Conservation (phyloP, 805 yeast genomes). For the Gaillardinia entomophila region DNA sequence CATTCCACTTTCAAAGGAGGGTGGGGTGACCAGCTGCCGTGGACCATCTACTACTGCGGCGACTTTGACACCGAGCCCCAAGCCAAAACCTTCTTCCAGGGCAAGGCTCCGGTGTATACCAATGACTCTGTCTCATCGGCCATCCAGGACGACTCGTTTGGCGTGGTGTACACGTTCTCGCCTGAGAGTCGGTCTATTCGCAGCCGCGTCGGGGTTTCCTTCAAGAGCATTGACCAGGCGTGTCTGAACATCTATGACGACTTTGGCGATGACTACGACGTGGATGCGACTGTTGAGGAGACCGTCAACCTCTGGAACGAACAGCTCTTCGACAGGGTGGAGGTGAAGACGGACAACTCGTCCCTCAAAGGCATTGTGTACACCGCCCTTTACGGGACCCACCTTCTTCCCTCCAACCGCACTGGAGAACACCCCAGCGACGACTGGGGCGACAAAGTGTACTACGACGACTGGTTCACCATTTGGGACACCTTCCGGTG, state of each 20-base stretch:
- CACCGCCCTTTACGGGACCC: constrained; percentile 22
- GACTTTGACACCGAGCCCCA: constrained; percentile 15
- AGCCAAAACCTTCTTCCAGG: constrained; percentile 8
- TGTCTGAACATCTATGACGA: constrained; percentile 16
- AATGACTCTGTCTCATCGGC: neutral
- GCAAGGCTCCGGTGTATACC: constrained; percentile 1
- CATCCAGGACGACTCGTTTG: constrained; percentile 12
- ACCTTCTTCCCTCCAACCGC: constrained; percentile 23
- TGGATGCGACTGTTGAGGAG: constrained; percentile 9
- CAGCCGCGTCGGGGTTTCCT: constrained; percentile 23
- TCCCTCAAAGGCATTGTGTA: constrained; percentile 11
- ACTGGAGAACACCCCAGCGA: constrained; percentile 24
- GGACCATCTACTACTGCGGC: constrained; percentile 25
- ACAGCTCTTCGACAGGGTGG: constrained; percentile 19
- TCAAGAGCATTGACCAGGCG: constrained; percentile 21
- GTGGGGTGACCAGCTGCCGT: constrained; percentile 22
- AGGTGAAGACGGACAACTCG: constrained; percentile 6
- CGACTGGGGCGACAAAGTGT: constrained; percentile 13
- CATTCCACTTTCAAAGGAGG: constrained; percentile 21
- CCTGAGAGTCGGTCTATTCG: constrained; percentile 1
- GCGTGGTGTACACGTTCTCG: constrained; percentile 18
- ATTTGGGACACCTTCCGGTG: constrained; percentile 77
- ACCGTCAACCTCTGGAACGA: constrained; percentile 13
- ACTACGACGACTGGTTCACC: constrained; percentile 64
- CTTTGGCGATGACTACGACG: constrained; percentile 7